Base-by-base conservation (phyloP, 2,329 filamentous ascomycete species). In the Catunica adiposa region DNA sequence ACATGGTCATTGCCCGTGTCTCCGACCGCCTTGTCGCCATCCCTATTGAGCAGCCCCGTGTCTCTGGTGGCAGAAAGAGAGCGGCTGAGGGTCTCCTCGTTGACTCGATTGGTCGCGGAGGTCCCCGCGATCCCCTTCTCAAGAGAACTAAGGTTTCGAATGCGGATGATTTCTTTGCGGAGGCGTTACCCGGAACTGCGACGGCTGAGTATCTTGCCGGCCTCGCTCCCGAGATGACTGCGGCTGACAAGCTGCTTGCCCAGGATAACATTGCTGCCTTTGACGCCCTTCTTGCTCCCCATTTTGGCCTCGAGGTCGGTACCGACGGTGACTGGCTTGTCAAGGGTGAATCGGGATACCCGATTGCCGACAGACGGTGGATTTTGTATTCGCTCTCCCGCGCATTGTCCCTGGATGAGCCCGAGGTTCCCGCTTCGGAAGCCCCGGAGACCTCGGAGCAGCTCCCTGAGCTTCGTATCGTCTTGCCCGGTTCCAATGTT, bases 71-170 rank as follows among this genome's bases (percentile, higher is more conserved):
- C n/a, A n/a, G n/a, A 60, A 76, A 78, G 66, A 71, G 76, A 38
- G 75, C 75, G 40, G 59, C 58, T 4, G 75, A 79, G 53, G 82
- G 83, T 7, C 71, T 86, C 6, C 69, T 89, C 25, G 83, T 86
- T 34, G 84, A 89, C 63, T 84, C 84, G 0, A 78, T 89, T 55
- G 83, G 84, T 1, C 82, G 82, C 58, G 84, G 83, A 2, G 69
- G 71, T 1, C 66, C 68, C 9, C 62, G 69, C 3, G 69, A 70
- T 60, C 61, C 69, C 40, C 60, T 56, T 22, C 17, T 22, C 17
- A 55, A 57, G 37, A 25, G 38, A 29, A 8, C 34, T 34, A 34
- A 51, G 23, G 23, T n/a, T 15, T 14, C 47, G 4, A 8, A 38
- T 4, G 26, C 46, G 37, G 50, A 37, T 14, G 53, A 44, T 20